Evolutionary conservation across 768 basidiomycete genomes (phyloP), one percentile per base, ranked within the genome.

Genomic region (Trametes coccinea): DNA sequence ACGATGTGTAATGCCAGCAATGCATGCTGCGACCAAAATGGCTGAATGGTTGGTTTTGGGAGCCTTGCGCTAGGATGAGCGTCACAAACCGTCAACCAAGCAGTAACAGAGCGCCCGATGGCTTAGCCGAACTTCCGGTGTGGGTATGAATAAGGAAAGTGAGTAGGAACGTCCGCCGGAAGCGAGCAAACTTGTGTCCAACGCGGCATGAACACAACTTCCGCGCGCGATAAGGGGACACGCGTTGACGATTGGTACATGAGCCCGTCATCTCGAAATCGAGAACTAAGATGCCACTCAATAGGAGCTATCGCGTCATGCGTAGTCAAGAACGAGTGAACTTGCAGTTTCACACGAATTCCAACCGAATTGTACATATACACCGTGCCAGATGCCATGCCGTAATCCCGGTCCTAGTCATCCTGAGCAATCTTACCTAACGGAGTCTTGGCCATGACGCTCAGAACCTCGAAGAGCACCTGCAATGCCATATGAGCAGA

Each of bases 381-480:
- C 29, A 11, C 48, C 4, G 30, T 13, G 27, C 48, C 29, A 13
- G 5, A 43, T 9, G n/a, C 41, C 4, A 34, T 65, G 59, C 59
- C 58, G 46, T 59, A 48, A 50, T 39, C 17, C 29, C 13, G 51
- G 11, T 31, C n/a, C 16, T 34, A 13, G 40, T 34, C 46, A 56
- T 59, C 59, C 45, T 53, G 53, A 43, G 44, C 61, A 5, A 70
- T 59, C 69, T 87, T 89, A 70, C 89, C 88, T 67, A 90, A 74
- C 3, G 89, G 87, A 4, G 87, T 90, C 78, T 90, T 90, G 10
- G 84, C 86, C 89, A 90, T 90, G 48, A 90, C 85, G 66, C 85
- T 89, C 59, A 90, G 67, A 14, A 90, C 89, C 69, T 90, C 89
- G 69, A 83, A 90, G 4, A 90, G 75, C 17, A 89, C 86, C 87